These are phyloP conservation scores for Lagenidium giganteum DNA, from an alignment of 352 stramenopile species.

Conservation along the genomic window DNA sequence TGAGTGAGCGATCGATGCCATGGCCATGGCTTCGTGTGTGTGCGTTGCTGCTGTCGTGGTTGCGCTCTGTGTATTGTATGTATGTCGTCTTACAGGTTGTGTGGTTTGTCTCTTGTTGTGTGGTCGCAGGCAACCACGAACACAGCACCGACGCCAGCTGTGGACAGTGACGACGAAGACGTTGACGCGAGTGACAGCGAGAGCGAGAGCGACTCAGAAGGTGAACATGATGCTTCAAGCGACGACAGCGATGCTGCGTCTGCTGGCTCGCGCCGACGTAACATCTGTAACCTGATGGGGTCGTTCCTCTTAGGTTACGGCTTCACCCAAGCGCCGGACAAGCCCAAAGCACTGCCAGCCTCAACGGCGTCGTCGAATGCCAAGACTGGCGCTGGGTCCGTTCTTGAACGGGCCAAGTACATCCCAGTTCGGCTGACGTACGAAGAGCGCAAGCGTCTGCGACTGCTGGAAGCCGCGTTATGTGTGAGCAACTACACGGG, in stretches of 20 bases:
- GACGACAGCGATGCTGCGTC: slow-evolving; percentile 28
- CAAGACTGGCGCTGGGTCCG: slow-evolving; percentile 12
- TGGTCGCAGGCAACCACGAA: too few relatives aligned
- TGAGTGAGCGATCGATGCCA: too few relatives aligned
- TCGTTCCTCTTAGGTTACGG: slow-evolving; percentile 59
- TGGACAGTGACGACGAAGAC: slow-evolving; percentile 39
- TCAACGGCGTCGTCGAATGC: not conserved
- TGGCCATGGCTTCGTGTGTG: too few relatives aligned
- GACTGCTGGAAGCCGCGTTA: slow-evolving; percentile 88
- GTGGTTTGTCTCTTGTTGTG: too few relatives aligned
- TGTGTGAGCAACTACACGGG: slow-evolving; percentile 90
- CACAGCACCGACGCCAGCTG: too few relatives aligned
- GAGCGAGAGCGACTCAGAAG: slow-evolving; percentile 22
- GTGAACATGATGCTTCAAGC: slow-evolving; percentile 12
- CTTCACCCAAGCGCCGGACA: slow-evolving; percentile 3
- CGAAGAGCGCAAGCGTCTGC: slow-evolving; percentile 89
- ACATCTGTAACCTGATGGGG: slow-evolving; percentile 80
- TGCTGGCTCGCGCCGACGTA: too few relatives aligned
- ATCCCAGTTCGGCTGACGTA: slow-evolving; percentile 91
- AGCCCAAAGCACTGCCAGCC: too few relatives aligned
- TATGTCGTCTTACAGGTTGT: too few relatives aligned
- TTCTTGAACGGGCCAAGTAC: slow-evolving; percentile 89
- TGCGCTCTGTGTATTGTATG: too few relatives aligned
- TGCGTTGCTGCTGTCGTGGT: too few relatives aligned
- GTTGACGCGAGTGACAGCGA: slow-evolving; percentile 40